Conservation (phyloP, 2,329 filamentous ascomycete species). For the Sclerotinia trifoliorum region DNA sequence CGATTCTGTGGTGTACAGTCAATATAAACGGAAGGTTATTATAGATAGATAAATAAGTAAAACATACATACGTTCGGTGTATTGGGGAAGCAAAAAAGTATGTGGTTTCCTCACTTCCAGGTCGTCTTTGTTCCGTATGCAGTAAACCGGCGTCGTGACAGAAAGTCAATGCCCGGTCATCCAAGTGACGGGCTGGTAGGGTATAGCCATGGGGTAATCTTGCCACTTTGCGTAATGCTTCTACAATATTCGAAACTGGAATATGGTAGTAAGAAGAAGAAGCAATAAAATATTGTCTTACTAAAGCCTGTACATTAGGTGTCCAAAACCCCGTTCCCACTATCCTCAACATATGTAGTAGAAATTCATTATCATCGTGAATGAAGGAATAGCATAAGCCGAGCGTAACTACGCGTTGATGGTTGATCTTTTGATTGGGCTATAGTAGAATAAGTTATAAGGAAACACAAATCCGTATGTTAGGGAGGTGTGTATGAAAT, state of each 20-base stretch:
- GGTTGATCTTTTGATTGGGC: too few relatives aligned
- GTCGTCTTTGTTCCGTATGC: background rate
- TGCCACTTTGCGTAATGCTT: background rate
- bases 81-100: constrained; percentile 5
- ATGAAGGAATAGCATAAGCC: too few relatives aligned
- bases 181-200: too few relatives aligned
- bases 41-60: background rate
- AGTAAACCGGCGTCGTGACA: background rate
- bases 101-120: background rate
- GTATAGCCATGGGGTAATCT: background rate
- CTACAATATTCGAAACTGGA: background rate
- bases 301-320: background rate
- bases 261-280: background rate
- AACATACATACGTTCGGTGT: background rate
- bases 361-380: too few relatives aligned
- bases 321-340: background rate
- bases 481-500: background rate
- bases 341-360: too few relatives aligned
- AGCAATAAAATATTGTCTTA: background rate
- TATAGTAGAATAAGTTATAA: too few relatives aligned
- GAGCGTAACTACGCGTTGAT: too few relatives aligned
- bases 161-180: background rate
- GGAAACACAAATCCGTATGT: too few relatives aligned
- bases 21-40: too few relatives aligned
- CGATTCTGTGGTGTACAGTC: background rate